Percentiles rank a stretch among this genome's conserved stretches.
Evolutionary conservation across 352 stramenopile species (phyloP).

Genomic region (Phytophthora syringae): DNA sequence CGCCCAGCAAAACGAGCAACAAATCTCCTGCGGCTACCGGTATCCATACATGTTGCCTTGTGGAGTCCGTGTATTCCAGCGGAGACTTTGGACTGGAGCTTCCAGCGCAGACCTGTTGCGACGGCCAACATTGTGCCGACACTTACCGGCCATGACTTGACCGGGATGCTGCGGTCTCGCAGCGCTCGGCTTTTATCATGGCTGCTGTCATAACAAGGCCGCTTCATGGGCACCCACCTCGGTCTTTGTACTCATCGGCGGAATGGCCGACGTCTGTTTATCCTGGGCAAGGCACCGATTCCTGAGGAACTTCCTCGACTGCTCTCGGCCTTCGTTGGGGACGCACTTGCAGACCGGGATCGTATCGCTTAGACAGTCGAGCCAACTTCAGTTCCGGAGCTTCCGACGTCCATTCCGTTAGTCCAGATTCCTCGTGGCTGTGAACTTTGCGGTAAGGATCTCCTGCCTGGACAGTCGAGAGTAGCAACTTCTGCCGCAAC

Average conservation of each 20-base stretch:
- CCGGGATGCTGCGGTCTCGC: conserved; percentile 11
- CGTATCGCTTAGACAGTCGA: not conserved
- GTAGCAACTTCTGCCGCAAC: no score
- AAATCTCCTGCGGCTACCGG: no score
- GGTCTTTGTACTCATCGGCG: conserved; percentile 20
- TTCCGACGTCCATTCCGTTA: not conserved
- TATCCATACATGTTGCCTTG: no score
- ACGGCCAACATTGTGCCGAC: no score
- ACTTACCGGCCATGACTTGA: conserved; percentile 6
- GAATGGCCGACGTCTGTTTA: conserved; percentile 32
- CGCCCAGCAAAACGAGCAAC: no score
- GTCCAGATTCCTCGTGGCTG: not conserved
- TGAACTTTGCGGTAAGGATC: no score
- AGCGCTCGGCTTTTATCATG: not conserved
- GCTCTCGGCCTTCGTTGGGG: not conserved
- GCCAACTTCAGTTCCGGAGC: not conserved
- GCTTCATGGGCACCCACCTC: not conserved
- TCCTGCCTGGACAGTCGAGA: no score
- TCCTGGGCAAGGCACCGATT: conserved; percentile 4
- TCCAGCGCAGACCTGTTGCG: not conserved
- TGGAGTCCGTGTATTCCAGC: no score
- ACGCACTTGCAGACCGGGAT: not conserved
- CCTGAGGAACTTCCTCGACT: no score
- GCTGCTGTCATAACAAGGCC: not conserved
- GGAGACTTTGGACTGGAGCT: no score